A percentile compares a stretch with the other conserved stretches of the same genome.
phyloP scores from a whole-genome alignment of 306 rosid genomes.

The Gynostemma pentaphyllum region DNA sequence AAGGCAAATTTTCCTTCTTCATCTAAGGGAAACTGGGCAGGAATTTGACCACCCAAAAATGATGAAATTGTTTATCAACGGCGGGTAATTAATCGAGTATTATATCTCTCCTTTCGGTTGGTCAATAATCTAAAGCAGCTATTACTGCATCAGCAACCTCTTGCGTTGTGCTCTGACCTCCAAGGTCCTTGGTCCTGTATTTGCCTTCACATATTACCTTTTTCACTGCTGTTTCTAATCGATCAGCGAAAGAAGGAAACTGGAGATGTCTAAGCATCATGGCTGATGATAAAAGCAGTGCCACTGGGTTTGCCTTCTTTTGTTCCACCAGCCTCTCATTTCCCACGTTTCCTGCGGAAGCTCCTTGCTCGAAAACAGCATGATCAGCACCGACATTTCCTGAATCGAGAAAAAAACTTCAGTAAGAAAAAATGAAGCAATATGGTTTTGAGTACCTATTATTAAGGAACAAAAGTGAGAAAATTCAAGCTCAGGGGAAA shows the following conservation, averaged over 20 bases:
- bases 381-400: conserved; percentile 90
- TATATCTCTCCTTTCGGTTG: background rate
- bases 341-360: conserved; percentile 93
- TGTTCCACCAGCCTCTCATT: conserved; percentile 40
- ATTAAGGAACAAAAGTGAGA: background rate
- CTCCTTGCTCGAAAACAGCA: conserved; percentile 96
- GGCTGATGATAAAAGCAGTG: conserved; percentile 82
- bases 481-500: background rate
- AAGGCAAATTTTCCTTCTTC: background rate
- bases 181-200: conserved; percentile 71
- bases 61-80: background rate
- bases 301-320: conserved; percentile 84
- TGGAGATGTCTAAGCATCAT: conserved; percentile 97
- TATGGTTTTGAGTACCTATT: background rate
- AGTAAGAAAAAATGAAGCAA: background rate
- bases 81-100: background rate
- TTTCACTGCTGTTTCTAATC: conserved; percentile 70
- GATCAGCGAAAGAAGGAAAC: conserved; percentile 86
- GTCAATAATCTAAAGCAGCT: conserved; percentile 51
- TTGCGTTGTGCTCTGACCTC: conserved; percentile 70
- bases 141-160: conserved; percentile 79
- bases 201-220: conserved; percentile 62
- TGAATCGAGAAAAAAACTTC: conserved; percentile 19
- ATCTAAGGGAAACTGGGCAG: conserved; percentile 3
- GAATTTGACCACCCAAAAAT: background rate